Evolutionary conservation across 2,329 filamentous ascomycete genomes (phyloP).

Genomic region (Fusarium irregulare): DNA sequence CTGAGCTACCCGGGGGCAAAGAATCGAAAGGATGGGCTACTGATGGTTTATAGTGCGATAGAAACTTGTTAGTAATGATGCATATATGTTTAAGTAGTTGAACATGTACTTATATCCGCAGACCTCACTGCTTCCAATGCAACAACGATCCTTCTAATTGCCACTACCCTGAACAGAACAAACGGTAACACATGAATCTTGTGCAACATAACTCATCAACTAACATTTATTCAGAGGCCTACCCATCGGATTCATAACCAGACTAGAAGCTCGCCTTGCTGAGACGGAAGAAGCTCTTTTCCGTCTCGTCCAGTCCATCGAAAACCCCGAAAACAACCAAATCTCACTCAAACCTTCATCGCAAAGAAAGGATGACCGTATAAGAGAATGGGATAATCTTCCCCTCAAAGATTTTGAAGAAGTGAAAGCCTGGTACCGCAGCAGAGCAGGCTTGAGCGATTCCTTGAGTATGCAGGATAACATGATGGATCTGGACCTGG

Average conservation of each 20-base stretch:
- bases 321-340: background rate
- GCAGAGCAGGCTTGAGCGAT: background rate
- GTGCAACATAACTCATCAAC: background rate
- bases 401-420: slow-evolving; percentile 36
- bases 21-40: too few relatives aligned
- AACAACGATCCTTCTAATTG: slow-evolving; percentile 46
- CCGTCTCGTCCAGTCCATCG: slow-evolving; percentile 34
- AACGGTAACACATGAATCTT: slow-evolving; percentile 31
- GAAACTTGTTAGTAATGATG: slow-evolving; percentile 27
- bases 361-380: slow-evolving; percentile 44
- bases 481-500: background rate
- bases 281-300: slow-evolving; percentile 49
- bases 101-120: too few relatives aligned
- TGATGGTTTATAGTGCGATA: slow-evolving; percentile 29
- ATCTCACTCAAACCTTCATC: slow-evolving; percentile 12
- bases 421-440: slow-evolving; percentile 41
- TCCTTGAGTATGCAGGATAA: rapidly evolving
- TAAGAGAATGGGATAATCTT: slow-evolving; percentile 47
- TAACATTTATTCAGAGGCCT: slow-evolving; percentile 45
- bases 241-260: slow-evolving; percentile 54
- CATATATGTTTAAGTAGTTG: too few relatives aligned
- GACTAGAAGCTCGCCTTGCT: slow-evolving; percentile 52
- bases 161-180: slow-evolving; percentile 52
- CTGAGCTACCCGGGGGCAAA: too few relatives aligned
- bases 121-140: slow-evolving; percentile 45